Base-by-base conservation (phyloP, 139 green algal genomes). In the Tetradesmus lagerheimii region DNA sequence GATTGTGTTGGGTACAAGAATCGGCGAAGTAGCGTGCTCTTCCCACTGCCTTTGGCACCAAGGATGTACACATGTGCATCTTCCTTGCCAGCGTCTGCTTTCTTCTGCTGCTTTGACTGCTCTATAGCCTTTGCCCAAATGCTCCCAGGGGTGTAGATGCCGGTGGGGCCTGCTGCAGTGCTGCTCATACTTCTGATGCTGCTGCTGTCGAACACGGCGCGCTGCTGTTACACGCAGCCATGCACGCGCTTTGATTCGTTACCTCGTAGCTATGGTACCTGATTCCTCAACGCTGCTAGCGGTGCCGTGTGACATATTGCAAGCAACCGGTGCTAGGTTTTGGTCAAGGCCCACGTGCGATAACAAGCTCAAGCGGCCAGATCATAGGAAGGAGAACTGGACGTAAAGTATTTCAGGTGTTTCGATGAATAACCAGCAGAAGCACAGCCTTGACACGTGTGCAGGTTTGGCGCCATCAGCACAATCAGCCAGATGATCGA, bases 31-130 rank as follows among this genome's bases (percentile, higher is more conserved):
- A 97, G 89, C 15, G 94, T 96, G 85, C 88, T 96, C 85, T 97
- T 97, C 75, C 95, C 95, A 1, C 89, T 89, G 29, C 89, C 67
- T 34, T 91, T 66, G 0, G 91, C 37, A 0, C 95, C 95, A 18
- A 97, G 87, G 62, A 97, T 92, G 91, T 93, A 97, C 31, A 95
- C 82, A 47, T 93, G 92, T 0, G 89, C 91, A 57, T 97, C 95
- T 43, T 93, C 92, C 16, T 90, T 85, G 31, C 82, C 84, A 3
- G 35, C 34, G 1, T 45, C 57, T 47, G 41, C 53, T 41, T 50
- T 34, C n/a, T 86, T n/a, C 29, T 45, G 53, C 8, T 79, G 43
- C n/a, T 62, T 89, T 18, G 83, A 88, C 15, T 86, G 29, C 45
- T 94, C 91, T 57, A 94, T 93, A 9, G 89, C 85, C 23, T 95